Conservation (phyloP, 805 yeast species). For the Saturnispora zaruensis region DNA sequence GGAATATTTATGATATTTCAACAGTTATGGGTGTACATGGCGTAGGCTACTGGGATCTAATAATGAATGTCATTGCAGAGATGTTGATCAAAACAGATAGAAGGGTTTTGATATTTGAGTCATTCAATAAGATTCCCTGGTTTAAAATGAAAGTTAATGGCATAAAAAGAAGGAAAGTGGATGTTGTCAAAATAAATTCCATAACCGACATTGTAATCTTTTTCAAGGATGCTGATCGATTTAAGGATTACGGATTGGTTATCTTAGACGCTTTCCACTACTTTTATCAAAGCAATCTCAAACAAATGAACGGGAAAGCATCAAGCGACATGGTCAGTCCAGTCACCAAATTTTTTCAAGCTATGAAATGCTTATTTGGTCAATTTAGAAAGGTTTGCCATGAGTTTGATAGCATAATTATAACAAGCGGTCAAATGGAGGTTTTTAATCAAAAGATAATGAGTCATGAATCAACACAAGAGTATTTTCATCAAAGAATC, state of each 20-base stretch:
- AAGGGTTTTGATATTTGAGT: constrained; percentile 15
- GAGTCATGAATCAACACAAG: constrained; percentile 6
- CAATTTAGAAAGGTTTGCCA: constrained; percentile 4
- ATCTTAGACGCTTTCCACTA: constrained; percentile 25
- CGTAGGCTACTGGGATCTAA: constrained; percentile 23
- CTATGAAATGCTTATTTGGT: constrained; percentile 16
- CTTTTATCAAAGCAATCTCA: constrained; percentile 16
- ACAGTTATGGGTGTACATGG: constrained; percentile 20
- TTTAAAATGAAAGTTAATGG: constrained; percentile 14
- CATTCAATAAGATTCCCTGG: constrained; percentile 22
- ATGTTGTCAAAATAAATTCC: constrained; percentile 14
- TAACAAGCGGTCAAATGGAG: constrained; percentile 26
- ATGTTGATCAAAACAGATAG: background rate
- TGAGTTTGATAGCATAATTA: constrained; percentile 11
- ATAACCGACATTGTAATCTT: constrained; percentile 19
- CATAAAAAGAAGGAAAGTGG: constrained; percentile 8
- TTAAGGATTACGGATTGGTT: constrained; percentile 16
- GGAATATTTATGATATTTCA: constrained; percentile 24
- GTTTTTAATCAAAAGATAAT: constrained; percentile 20
- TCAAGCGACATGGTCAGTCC: constrained; percentile 17
- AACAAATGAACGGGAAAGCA: constrained; percentile 4
- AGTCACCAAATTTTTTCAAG: constrained; percentile 15
- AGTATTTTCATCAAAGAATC: constrained; percentile 22
- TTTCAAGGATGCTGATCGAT: constrained; percentile 16
- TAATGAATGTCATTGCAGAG: constrained; percentile 10